Evolutionary conservation across 306 rosid species (phyloP), one percentile per base, ranked within the genome.

Genomic region (Biancaea sappan): DNA sequence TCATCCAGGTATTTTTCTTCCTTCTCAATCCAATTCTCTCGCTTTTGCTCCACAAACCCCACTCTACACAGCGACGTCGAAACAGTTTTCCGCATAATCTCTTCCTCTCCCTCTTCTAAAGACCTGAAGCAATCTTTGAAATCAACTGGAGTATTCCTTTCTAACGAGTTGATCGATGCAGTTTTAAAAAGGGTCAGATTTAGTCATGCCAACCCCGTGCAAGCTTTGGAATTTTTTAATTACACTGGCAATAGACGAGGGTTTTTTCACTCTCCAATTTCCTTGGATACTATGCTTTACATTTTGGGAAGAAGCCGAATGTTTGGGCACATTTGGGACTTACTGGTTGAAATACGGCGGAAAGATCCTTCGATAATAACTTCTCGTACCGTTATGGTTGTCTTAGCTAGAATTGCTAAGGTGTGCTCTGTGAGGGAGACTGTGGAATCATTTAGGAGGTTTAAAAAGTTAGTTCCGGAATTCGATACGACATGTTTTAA

Each of bases 261-360:
- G 38, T 91, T 94, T 77, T 91, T 77, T 59, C 98, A 91, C 86
- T 75, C 90, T 4, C 38, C 87, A 0, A 84, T 79, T 59, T 89
- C 98, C 16, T 38, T 91, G 60, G 96, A 94, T 74, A 94, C 96
- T 2, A 81, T 89, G 89, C 96, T 94, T 60, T 89, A 94, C 66
- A 81, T 89, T 19, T 79, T 94, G 13, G 97, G 97, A 2, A 79
- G 97, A 77, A 83, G 72, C 80, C 90, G 97, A 53, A 79, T 85
- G 91, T 94, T 91, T 18, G 63, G 53, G 0, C 74, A 74, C 11
- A 64, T 84, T 32, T 94, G 94, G 94, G 90, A 87, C 13, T 80
- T 90, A 46, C 25, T 94, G 67, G 13, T 37, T 71, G 91, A 91
- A 77, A 56, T 79, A 1, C 78, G 80, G 21, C 44, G 47, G 5